phyloP scores from a whole-genome alignment of 2,329 filamentous ascomycete genomes.

The Ophidiomyces ophidiicola region DNA sequence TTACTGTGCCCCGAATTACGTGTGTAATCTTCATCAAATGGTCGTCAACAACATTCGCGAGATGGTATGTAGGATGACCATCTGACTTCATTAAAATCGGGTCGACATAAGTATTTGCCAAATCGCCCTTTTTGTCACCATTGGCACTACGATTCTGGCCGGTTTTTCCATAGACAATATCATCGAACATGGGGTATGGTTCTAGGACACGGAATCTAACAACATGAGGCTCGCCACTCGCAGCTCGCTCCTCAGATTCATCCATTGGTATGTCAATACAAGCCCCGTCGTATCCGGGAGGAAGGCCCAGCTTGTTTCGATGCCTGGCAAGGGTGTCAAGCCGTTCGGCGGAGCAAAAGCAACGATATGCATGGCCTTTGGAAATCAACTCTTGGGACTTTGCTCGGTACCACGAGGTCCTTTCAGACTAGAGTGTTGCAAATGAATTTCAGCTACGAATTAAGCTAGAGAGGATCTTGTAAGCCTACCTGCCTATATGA shows the following conservation, averaged over 20 bases:
- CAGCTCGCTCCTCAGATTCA: conserved; percentile 59
- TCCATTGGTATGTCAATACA: conserved; percentile 55
- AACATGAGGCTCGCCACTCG: conserved; percentile 58
- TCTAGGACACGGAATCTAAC: conserved; percentile 61
- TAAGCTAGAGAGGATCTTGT: neutral
- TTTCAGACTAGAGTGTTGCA: conserved; percentile 52
- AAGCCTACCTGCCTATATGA: conserved; percentile 74
- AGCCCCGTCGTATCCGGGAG: conserved; percentile 55
- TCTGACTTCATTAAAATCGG: conserved; percentile 86
- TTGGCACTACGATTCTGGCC: conserved; percentile 34
- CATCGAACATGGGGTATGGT: conserved; percentile 52
- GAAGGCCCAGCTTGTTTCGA: conserved; percentile 47
- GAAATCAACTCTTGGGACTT: conserved; percentile 59
- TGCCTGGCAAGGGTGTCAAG: conserved; percentile 55
- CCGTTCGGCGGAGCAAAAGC: conserved; percentile 70
- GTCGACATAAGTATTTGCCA: conserved; percentile 52
- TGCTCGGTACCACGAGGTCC: conserved; percentile 57
- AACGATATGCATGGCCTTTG: conserved; percentile 70
- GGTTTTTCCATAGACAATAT: conserved; percentile 63
- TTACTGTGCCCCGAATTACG: conserved; percentile 73
- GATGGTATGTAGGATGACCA: conserved; percentile 87
- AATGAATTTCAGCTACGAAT: conserved; percentile 13
- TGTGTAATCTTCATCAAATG: conserved; percentile 92
- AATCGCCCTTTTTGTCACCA: conserved; percentile 28
- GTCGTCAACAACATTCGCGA: conserved; percentile 94